These are phyloP conservation scores for Amoebophrya sp. DNA, from an alignment of 169 alveolate genomes.

Conservation along the genomic window DNA sequence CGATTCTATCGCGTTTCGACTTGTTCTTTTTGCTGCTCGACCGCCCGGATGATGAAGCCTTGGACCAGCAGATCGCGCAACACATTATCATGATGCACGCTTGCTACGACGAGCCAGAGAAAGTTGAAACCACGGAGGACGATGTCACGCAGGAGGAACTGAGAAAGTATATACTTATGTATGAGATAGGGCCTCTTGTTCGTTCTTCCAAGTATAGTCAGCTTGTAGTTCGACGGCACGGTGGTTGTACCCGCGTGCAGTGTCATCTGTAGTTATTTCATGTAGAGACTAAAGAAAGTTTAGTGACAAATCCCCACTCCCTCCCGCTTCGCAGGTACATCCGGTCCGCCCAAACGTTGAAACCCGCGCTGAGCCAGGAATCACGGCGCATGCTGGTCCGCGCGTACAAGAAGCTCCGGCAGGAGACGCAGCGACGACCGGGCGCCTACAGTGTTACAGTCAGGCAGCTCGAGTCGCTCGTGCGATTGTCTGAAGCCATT, in stretches of 20 bases:
- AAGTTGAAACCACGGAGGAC: neutral
- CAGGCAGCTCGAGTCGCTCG: neutral
- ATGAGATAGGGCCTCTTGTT: too few species aligned
- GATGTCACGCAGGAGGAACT: neutral
- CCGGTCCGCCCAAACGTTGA: neutral
- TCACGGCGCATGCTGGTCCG: neutral
- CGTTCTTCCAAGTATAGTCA: too few species aligned
- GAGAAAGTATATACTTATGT: neutral
- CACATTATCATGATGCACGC: constrained; percentile 59
- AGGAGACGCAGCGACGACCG: neutral
- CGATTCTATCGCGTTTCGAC: constrained; percentile 85
- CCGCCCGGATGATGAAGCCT: constrained; percentile 72
- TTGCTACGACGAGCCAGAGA: neutral
- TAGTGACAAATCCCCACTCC: too few species aligned
- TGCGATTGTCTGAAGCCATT: neutral
- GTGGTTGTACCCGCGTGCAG: too few species aligned
- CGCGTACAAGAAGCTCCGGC: neutral
- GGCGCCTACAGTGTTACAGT: neutral
- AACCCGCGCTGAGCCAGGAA: neutral
- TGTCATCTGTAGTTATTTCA: too few species aligned
- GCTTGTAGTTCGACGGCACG: too few species aligned
- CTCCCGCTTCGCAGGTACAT: too few species aligned
- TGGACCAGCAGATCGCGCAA: constrained; percentile 61
- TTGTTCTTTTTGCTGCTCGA: constrained; percentile 93
- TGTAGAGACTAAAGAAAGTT: too few species aligned